Conservation (phyloP, 169 alveolate species). For the Eimeria brunetti region DNA sequence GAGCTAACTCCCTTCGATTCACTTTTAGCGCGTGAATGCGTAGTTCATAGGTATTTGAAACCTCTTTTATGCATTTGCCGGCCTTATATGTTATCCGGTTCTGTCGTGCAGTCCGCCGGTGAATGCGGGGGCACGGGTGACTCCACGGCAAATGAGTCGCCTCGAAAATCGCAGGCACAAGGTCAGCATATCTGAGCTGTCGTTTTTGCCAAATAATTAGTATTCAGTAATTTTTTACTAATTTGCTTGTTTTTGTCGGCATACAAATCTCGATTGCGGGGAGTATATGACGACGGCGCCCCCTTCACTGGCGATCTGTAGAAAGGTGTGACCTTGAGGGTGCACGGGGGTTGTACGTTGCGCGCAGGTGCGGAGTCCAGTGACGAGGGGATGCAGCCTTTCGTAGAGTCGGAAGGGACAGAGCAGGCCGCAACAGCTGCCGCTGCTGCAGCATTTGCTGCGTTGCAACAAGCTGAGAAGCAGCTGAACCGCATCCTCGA, state of each 20-base stretch:
- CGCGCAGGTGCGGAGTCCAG: not conserved
- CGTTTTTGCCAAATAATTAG: not conserved
- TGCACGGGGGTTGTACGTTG: not conserved
- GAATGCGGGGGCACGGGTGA: conserved; percentile 13
- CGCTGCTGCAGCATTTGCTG: conserved; percentile 71
- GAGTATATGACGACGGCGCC: too few species aligned
- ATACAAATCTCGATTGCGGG: too few species aligned
- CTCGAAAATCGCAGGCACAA: conserved; percentile 8
- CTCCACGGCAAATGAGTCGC: conserved; percentile 26
- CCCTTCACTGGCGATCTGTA: not conserved
- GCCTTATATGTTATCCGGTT: not conserved
- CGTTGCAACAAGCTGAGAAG: conserved; percentile 68
- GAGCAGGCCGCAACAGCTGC: conserved; percentile 66
- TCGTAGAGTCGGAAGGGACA: conserved; percentile 7
- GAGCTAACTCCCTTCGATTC: too few species aligned
- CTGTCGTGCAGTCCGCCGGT: not conserved
- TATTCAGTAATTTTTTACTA: too few species aligned
- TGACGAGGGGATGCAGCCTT: not conserved
- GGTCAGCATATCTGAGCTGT: not conserved
- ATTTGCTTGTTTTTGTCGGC: too few species aligned
- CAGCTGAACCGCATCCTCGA: conserved; percentile 65
- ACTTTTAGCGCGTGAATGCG: not conserved
- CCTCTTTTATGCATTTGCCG: not conserved
- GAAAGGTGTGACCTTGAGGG: not conserved
- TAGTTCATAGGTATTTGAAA: not conserved